These are phyloP conservation scores for Thyridium curvatum DNA, from an alignment of 2,329 filamentous ascomycete species.

Conservation along the genomic window DNA sequence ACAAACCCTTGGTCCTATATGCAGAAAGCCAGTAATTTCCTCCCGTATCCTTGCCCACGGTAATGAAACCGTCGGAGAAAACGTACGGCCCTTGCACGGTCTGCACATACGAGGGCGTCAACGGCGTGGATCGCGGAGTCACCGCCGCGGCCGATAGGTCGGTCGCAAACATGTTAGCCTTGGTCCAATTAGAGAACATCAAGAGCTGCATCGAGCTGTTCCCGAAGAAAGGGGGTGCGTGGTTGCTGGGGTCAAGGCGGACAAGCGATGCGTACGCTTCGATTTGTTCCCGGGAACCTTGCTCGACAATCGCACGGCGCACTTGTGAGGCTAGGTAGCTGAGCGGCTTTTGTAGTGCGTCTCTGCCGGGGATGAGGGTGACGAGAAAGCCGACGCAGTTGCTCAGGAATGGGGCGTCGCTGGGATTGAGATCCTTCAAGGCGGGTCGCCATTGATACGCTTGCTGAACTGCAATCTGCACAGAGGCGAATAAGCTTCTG, in stretches of 20 bases:
- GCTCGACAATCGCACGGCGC: conserved; percentile 19
- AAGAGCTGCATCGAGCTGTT: conserved; percentile 20
- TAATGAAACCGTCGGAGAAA: conserved; percentile 17
- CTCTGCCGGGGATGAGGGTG: conserved; percentile 10
- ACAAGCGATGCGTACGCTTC: conserved; percentile 23
- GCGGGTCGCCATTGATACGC: conserved; percentile 13
- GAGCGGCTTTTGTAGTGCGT: conserved; percentile 21
- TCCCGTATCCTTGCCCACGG: conserved; percentile 18
- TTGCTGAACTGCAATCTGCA: conserved; percentile 3
- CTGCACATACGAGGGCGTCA: conserved; percentile 15
- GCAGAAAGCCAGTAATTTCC: conserved; percentile 20
- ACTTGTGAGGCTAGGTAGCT: conserved; percentile 17
- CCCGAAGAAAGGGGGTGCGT: conserved; percentile 19
- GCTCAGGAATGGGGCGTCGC: conserved; percentile 15
- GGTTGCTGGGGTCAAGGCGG: conserved; percentile 11
- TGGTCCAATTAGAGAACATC: conserved; percentile 6
- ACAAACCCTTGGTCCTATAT: conserved; percentile 14
- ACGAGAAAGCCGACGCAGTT: conserved; percentile 19
- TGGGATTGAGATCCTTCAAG: conserved; percentile 7
- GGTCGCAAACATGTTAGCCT: conserved; percentile 4
- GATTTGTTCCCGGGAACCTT: conserved; percentile 22
- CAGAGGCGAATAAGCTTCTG: too few relatives aligned
- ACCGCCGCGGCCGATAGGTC: conserved; percentile 17
- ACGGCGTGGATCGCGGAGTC: conserved; percentile 1
- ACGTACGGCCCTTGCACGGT: conserved; percentile 12